Conservation (phyloP, 1,139 yeast genomes). For the Casaregolazyma lundiana region DNA sequence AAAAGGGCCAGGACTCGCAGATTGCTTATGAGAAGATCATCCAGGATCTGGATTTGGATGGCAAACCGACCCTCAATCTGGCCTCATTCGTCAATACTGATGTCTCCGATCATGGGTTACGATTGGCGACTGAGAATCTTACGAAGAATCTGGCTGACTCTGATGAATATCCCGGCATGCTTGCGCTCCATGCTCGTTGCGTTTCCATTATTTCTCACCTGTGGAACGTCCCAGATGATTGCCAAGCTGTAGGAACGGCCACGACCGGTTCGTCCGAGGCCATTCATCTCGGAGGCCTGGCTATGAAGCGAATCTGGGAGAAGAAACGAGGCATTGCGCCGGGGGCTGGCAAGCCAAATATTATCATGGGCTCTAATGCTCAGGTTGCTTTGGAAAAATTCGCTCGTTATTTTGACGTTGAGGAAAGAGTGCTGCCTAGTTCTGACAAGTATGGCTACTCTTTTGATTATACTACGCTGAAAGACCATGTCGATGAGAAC, state of each 20-base stretch:
- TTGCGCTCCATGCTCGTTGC: constrained; percentile 78
- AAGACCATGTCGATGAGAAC: constrained; percentile 73
- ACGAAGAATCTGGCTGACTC: constrained; percentile 89
- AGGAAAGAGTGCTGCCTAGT: constrained; percentile 69
- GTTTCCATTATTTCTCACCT: constrained; percentile 70
- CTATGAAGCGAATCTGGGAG: constrained; percentile 89
- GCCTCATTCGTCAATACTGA: constrained; percentile 87
- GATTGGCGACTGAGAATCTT: constrained; percentile 61
- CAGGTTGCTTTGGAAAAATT: constrained; percentile 94
- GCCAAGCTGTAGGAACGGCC: constrained; percentile 74
- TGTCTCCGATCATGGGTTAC: constrained; percentile 47
- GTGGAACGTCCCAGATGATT: constrained; percentile 68
- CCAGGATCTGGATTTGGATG: constrained; percentile 77
- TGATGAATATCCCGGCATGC: constrained; percentile 86
- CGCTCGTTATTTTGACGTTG: constrained; percentile 91
- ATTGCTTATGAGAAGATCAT: constrained; percentile 60
- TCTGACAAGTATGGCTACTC: constrained; percentile 56
- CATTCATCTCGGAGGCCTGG: constrained; percentile 87
- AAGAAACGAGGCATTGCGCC: constrained; percentile 52
- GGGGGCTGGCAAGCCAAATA: constrained; percentile 55
- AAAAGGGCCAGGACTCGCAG: constrained; percentile 47
- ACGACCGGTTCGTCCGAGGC: constrained; percentile 96
- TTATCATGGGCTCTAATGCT: constrained; percentile 90
- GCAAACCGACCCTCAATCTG: constrained; percentile 74
- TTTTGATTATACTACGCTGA: constrained; percentile 56